Evolutionary conservation across 2,329 filamentous ascomycete genomes (phyloP).

Genomic region (Chaetomium globosum): DNA sequence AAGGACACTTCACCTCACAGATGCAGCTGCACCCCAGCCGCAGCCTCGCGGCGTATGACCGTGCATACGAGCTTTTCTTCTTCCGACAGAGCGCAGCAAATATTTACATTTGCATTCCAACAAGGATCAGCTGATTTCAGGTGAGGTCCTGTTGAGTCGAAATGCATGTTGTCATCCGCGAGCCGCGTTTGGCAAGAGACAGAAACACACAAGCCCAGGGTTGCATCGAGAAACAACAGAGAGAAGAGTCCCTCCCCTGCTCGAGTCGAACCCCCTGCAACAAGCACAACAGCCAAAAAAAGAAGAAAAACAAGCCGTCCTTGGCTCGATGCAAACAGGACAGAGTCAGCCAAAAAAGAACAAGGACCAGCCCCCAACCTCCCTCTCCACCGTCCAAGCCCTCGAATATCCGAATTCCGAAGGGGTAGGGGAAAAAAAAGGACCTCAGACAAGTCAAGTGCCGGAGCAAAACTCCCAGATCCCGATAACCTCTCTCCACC

Average conservation of each 20-base stretch:
- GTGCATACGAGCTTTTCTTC: slow-evolving; percentile 20
- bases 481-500: not conserved
- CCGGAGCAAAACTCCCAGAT: not conserved
- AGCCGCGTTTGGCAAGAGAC: not conserved
- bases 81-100: not conserved
- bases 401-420: not conserved
- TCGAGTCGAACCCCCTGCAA: not conserved
- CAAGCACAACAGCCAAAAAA: not conserved
- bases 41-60: slow-evolving; percentile 3
- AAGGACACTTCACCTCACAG: slow-evolving; percentile 6
- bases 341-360: not conserved
- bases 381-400: not conserved
- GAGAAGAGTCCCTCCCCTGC: not conserved
- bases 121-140: not conserved
- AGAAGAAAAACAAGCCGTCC: not conserved
- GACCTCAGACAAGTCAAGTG: not conserved
- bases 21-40: not conserved
- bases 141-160: not conserved
- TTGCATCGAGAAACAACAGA: not conserved
- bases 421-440: not conserved
- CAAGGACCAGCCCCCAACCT: not conserved
- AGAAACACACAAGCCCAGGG: not conserved
- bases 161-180: not conserved
- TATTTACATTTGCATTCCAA: not conserved
- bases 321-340: not conserved